phyloP scores from a whole-genome alignment of 805 yeast species.

The Pichia membranifaciens region DNA sequence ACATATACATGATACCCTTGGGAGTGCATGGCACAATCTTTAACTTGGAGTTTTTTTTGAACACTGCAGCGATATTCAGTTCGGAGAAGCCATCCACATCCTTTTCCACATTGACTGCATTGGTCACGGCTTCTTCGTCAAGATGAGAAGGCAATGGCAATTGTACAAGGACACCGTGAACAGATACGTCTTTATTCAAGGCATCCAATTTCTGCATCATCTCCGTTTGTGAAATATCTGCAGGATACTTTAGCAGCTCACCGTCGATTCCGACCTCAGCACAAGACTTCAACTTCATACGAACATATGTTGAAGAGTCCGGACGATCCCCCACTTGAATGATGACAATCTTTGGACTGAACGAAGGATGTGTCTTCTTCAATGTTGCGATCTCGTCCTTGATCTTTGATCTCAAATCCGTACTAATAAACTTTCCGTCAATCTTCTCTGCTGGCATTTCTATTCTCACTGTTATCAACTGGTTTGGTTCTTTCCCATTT shows the following conservation, averaged over 20 bases:
- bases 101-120: conserved; percentile 72
- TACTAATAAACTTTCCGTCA: conserved; percentile 54
- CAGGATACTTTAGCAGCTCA: conserved; percentile 58
- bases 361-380: conserved; percentile 40
- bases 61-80: conserved; percentile 81
- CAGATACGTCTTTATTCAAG: conserved; percentile 67
- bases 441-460: conserved; percentile 35
- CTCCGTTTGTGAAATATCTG: conserved; percentile 52
- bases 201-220: conserved; percentile 52
- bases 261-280: conserved; percentile 73
- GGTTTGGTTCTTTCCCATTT: too few species aligned
- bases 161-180: conserved; percentile 86
- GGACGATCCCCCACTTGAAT: conserved; percentile 88
- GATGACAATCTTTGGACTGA: conserved; percentile 73
- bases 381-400: conserved; percentile 43
- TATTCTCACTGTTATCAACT: too few species aligned
- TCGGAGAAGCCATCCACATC: conserved; percentile 96
- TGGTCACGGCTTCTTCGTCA: conserved; percentile 74
- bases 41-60: conserved; percentile 81
- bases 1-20: conserved; percentile 78
- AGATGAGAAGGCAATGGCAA: conserved; percentile 81
- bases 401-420: conserved; percentile 44
- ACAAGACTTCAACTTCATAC: conserved; percentile 88
- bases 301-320: conserved; percentile 87
- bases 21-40: conserved; percentile 92